Conservation (phyloP, 2,329 filamentous ascomycete genomes). For the Pseudogymnoascus sp. region DNA sequence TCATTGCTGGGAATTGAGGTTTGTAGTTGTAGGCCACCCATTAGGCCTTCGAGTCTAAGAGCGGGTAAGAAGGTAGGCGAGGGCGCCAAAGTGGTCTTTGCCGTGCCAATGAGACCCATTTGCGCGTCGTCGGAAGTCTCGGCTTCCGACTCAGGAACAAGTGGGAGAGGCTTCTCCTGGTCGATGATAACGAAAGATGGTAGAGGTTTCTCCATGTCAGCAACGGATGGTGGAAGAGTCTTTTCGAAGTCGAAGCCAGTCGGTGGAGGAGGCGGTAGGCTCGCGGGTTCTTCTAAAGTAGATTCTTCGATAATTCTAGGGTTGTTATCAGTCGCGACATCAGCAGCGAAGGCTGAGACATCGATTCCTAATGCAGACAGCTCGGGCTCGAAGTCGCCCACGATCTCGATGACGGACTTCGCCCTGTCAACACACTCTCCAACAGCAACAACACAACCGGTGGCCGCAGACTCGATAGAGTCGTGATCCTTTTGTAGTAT, state of each 20-base stretch:
- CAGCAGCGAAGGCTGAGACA: conserved; percentile 29
- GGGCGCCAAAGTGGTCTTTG: conserved; percentile 4
- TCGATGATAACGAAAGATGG: conserved; percentile 36
- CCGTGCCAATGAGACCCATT: conserved; percentile 7
- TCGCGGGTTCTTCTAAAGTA: conserved; percentile 28
- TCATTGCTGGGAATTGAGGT: conserved; percentile 2
- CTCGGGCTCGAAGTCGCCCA: conserved; percentile 84
- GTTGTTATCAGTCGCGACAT: conserved; percentile 9
- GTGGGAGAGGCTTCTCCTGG: conserved; percentile 63
- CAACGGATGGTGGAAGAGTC: not conserved
- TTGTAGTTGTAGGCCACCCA: conserved; percentile 2
- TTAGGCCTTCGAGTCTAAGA: not conserved
- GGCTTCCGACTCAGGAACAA: conserved; percentile 43
- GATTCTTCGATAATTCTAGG: not conserved
- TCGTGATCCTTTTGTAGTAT: conserved; percentile 76
- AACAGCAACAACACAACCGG: conserved; percentile 79
- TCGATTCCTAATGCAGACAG: conserved; percentile 49
- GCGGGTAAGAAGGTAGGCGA: conserved; percentile 6
- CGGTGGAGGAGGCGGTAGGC: conserved; percentile 40
- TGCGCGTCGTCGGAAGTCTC: conserved; percentile 1
- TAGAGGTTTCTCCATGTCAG: not conserved
- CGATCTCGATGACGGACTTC: conserved; percentile 76
- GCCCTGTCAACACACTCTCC: conserved; percentile 88
- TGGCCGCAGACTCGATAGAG: conserved; percentile 70
- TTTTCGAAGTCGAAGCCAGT: not conserved